These are phyloP conservation scores for Microdochium paspali DNA, from an alignment of 2,329 filamentous ascomycete species.

Conservation along the genomic window DNA sequence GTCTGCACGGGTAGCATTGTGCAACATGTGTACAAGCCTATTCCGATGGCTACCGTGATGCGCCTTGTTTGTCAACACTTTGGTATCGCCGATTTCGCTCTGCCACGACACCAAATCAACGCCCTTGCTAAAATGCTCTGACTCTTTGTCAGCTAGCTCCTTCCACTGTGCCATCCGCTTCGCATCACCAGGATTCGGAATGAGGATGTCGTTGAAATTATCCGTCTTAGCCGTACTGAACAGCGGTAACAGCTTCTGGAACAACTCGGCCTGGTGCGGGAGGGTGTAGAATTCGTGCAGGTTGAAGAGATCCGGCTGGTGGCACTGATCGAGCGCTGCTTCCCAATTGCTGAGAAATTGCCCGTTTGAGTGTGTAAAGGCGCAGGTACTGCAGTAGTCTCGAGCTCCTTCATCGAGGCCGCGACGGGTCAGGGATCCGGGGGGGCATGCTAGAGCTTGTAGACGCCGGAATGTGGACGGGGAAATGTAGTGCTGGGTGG, in stretches of 20 bases:
- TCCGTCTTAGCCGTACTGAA: constrained; percentile 68
- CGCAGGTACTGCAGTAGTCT: constrained; percentile 55
- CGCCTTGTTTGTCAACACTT: constrained; percentile 35
- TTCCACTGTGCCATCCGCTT: background rate
- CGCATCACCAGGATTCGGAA: constrained; percentile 43
- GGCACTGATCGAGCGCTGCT: constrained; percentile 56
- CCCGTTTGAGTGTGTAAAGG: constrained; percentile 53
- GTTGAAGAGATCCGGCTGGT: constrained; percentile 66
- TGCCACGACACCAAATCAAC: constrained; percentile 64
- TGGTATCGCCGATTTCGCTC: constrained; percentile 51
- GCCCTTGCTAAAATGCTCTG: constrained; percentile 50
- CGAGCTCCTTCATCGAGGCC: constrained; percentile 54
- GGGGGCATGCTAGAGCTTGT: constrained; percentile 46
- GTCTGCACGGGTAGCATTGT: constrained; percentile 42
- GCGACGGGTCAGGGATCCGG: constrained; percentile 48
- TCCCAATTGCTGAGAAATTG: constrained; percentile 60
- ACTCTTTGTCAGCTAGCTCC: constrained; percentile 1
- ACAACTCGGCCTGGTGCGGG: constrained; percentile 50
- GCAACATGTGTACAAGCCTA: constrained; percentile 61
- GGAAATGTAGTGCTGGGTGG: constrained; percentile 11
- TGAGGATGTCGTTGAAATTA: constrained; percentile 68
- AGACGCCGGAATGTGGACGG: constrained; percentile 16
- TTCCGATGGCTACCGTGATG: constrained; percentile 61
- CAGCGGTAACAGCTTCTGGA: constrained; percentile 59
- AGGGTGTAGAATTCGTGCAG: constrained; percentile 67